Evolutionary conservation across 495 filamentous ascomycete genomes (phyloP).

Genomic region (Margaritispora aquatica): DNA sequence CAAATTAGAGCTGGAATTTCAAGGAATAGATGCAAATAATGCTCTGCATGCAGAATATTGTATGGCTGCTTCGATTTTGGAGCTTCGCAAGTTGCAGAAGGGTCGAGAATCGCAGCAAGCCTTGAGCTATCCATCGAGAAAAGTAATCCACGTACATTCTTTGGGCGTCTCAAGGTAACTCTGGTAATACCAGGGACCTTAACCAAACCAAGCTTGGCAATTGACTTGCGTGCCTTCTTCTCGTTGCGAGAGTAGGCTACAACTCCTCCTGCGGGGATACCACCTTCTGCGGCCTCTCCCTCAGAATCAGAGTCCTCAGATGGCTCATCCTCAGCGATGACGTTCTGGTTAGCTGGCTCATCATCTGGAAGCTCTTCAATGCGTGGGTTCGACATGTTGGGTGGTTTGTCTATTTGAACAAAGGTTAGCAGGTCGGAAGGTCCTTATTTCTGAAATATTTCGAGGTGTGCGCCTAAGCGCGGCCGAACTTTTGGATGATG

Average conservation of each 20-base stretch:
- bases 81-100: background rate
- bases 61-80: background rate
- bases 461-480: conserved; percentile 14
- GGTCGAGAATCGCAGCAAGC: too few relatives aligned
- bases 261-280: conserved; percentile 76
- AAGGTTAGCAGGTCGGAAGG: conserved; percentile 16
- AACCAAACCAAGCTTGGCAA: conserved; percentile 95
- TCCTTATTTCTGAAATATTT: conserved; percentile 15
- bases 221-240: conserved; percentile 99
- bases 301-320: conserved; percentile 70
- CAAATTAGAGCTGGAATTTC: too few relatives aligned
- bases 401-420: conserved; percentile 19
- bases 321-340: conserved; percentile 70
- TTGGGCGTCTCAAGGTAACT: conserved; percentile 94
- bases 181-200: conserved; percentile 95
- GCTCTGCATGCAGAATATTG: background rate
- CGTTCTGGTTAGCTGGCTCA: conserved; percentile 60
- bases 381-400: conserved; percentile 91
- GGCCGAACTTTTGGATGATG: background rate
- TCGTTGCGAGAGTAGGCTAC: conserved; percentile 97
- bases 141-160: conserved; percentile 69
- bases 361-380: conserved; percentile 97
- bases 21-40: too few relatives aligned
- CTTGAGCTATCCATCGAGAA: background rate
- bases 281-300: conserved; percentile 53